Percentiles rank a stretch among this genome's conserved stretches.
These are phyloP conservation scores for Lactarius akahatsu DNA, from an alignment of 768 basidiomycete species.

Conservation along the genomic window DNA sequence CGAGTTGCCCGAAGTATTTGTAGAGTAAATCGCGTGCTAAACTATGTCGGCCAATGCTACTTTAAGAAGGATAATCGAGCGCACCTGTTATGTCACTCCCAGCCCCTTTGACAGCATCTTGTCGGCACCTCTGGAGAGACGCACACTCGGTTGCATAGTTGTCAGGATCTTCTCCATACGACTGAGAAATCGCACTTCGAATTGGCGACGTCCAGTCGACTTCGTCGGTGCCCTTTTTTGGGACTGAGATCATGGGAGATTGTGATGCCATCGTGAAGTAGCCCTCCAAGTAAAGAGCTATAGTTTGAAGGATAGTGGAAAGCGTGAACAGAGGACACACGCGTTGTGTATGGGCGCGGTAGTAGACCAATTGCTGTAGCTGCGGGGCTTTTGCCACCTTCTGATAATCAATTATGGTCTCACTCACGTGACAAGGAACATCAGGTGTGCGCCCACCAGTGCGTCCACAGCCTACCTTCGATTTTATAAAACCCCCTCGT, in stretches of 20 bases:
- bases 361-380: neutral
- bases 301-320: neutral
- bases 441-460: too few relatives aligned
- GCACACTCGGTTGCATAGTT: constrained; percentile 83
- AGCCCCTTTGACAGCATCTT: constrained; percentile 94
- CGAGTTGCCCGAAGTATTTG: constrained; percentile 99
- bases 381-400: constrained; percentile 1
- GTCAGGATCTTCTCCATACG: constrained; percentile 92
- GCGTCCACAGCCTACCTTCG: neutral
- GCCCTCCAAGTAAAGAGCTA: neutral
- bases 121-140: constrained; percentile 83
- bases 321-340: neutral
- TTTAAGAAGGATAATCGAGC: constrained; percentile 30
- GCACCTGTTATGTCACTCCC: constrained; percentile 93
- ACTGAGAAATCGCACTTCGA: constrained; percentile 79
- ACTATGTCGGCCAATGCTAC: neutral
- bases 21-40: constrained; percentile 89
- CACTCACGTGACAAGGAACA: neutral
- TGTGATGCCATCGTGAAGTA: constrained; percentile 60
- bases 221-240: constrained; percentile 92
- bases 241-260: constrained; percentile 88
- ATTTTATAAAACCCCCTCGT: neutral
- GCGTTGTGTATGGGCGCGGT: neutral
- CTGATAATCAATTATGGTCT: neutral
- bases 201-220: constrained; percentile 95